phyloP scores from a whole-genome alignment of 768 basidiomycete species.

The Tylopilus rubrobrunneus region DNA sequence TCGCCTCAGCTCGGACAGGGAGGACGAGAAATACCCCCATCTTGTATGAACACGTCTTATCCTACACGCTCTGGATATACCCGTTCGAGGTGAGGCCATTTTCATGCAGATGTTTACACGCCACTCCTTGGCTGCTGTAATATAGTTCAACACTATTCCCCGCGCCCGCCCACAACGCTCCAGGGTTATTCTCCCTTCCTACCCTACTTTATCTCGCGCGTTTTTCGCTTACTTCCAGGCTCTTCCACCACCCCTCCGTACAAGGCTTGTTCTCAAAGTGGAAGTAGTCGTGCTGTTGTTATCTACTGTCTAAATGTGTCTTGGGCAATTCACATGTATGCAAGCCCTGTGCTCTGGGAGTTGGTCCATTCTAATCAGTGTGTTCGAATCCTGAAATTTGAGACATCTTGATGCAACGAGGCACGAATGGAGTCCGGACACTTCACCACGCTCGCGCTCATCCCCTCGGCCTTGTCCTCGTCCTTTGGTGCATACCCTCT shows the following conservation, averaged over 20 bases:
- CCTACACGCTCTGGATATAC: conserved; percentile 6
- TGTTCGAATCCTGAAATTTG: neutral
- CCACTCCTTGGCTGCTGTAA: conserved; percentile 6
- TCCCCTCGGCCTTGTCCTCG: no score
- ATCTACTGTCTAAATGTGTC: conserved; percentile 3
- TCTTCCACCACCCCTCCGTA: neutral
- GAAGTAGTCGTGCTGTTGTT: neutral
- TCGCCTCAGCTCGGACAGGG: neutral
- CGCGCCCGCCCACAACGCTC: neutral
- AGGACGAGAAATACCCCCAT: neutral
- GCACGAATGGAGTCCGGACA: no score
- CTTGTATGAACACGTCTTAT: neutral
- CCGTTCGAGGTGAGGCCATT: neutral
- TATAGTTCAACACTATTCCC: conserved; percentile 2
- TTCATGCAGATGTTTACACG: neutral
- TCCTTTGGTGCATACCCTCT: no score
- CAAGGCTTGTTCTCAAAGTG: neutral
- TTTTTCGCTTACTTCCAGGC: neutral
- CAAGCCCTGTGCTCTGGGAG: no score
- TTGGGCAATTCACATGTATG: neutral
- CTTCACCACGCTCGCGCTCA: no score
- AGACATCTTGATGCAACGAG: no score
- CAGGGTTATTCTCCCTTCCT: neutral
- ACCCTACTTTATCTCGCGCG: neutral
- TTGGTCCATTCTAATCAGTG: neutral